Evolutionary conservation across 2,329 filamentous ascomycete genomes (phyloP).

Genomic region (Colletotrichum chrysophilum): DNA sequence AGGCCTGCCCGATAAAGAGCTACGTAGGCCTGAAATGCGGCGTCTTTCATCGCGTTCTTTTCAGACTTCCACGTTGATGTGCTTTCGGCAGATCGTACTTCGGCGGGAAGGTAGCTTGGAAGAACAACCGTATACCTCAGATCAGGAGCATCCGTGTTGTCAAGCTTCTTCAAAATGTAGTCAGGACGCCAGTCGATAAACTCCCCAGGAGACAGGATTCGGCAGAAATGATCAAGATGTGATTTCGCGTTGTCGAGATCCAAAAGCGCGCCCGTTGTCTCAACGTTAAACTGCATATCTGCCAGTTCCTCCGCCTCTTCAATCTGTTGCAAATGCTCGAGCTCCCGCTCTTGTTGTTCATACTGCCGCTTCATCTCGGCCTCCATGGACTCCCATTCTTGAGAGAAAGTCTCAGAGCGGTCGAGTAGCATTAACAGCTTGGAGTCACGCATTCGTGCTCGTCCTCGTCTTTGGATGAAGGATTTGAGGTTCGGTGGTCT

Average conservation of each 20-base stretch:
- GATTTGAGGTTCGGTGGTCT: slow-evolving; percentile 55
- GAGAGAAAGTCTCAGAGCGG: slow-evolving; percentile 26
- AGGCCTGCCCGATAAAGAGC: slow-evolving; percentile 73
- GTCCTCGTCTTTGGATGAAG: slow-evolving; percentile 63
- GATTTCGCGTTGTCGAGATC: slow-evolving; percentile 74
- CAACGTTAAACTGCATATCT: slow-evolving; percentile 39
- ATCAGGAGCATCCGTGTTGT: slow-evolving; percentile 28
- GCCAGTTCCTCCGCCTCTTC: slow-evolving; percentile 45
- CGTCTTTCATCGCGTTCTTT: slow-evolving; percentile 77
- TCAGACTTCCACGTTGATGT: slow-evolving; percentile 70
- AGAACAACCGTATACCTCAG: slow-evolving; percentile 70
- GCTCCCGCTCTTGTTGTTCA: slow-evolving; percentile 64
- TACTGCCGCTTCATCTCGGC: slow-evolving; percentile 74
- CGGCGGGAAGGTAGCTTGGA: slow-evolving; percentile 71
- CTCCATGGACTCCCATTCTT: slow-evolving; percentile 72
- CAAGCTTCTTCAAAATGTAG: slow-evolving; percentile 60
- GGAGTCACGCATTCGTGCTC: slow-evolving; percentile 57
- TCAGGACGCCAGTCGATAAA: slow-evolving; percentile 72
- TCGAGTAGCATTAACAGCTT: slow-evolving; percentile 53
- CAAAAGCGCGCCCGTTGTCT: slow-evolving; percentile 64
- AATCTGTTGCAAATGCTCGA: slow-evolving; percentile 47
- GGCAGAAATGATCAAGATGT: slow-evolving; percentile 87
- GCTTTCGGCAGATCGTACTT: slow-evolving; percentile 61
- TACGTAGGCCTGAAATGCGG: slow-evolving; percentile 80
- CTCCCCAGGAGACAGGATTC: slow-evolving; percentile 58